Percentiles rank a stretch among this genome's conserved stretches.
Evolutionary conservation across 2,329 filamentous ascomycete species (phyloP).

Genomic region (Stemphylium vesicarium): DNA sequence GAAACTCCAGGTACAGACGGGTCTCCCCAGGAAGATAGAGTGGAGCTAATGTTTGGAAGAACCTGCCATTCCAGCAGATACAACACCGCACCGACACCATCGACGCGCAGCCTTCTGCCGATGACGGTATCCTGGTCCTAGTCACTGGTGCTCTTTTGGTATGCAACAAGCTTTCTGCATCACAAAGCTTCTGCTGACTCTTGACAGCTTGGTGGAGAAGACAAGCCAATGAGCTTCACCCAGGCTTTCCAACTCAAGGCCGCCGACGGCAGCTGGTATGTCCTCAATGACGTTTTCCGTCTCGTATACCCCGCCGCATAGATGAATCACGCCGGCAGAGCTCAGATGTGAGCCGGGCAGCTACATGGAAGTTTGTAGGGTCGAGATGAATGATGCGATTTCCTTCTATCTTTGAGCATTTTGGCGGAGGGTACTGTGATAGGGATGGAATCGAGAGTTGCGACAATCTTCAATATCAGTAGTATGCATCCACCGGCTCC

Average conservation of each 20-base stretch:
- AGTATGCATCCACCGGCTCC: too few relatives aligned
- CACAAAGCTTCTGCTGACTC: slow-evolving; percentile 16
- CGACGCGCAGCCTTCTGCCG: slow-evolving; percentile 79
- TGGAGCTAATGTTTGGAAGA: slow-evolving; percentile 56
- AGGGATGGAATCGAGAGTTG: slow-evolving; percentile 4
- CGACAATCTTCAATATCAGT: background rate
- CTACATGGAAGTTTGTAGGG: slow-evolving; percentile 2
- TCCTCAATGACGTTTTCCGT: slow-evolving; percentile 95
- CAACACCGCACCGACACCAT: slow-evolving; percentile 77
- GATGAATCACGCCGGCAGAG: background rate
- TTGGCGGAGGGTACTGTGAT: slow-evolving; percentile 15
- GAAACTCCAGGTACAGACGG: slow-evolving; percentile 75
- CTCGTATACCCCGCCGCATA: slow-evolving; percentile 69
- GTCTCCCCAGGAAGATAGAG: background rate
- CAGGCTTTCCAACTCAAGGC: slow-evolving; percentile 86
- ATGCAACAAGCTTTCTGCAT: slow-evolving; percentile 45
- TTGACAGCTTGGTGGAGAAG: slow-evolving; percentile 79
- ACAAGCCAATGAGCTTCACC: slow-evolving; percentile 87
- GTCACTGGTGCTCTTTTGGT: slow-evolving; percentile 88
- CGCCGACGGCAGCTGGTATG: slow-evolving; percentile 74
- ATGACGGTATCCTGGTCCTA: slow-evolving; percentile 77
- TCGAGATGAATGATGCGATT: slow-evolving; percentile 6
- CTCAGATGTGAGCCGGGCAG: background rate
- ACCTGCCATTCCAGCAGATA: slow-evolving; percentile 80
- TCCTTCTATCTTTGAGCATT: slow-evolving; percentile 20